Conservation (phyloP, 2,329 filamentous ascomycete genomes). For the Acrodontium crateriforme region DNA sequence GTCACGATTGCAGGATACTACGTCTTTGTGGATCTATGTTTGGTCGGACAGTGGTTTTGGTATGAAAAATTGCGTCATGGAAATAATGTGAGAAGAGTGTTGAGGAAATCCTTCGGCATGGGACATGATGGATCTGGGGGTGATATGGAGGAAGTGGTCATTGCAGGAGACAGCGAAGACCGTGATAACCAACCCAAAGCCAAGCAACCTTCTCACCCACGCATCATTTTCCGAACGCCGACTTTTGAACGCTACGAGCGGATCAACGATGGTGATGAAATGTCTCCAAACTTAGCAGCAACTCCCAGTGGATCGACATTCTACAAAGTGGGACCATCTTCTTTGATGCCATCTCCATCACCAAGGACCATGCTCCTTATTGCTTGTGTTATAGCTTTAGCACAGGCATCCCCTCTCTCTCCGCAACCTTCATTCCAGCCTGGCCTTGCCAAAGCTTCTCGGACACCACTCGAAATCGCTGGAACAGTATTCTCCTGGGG, state of each 20-base stretch:
- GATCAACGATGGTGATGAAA: slow-evolving; percentile 15
- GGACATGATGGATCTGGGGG: slow-evolving; percentile 7
- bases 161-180: slow-evolving; percentile 18
- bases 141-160: slow-evolving; percentile 16
- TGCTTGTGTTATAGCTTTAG: slow-evolving; percentile 31
- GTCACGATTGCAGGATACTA: slow-evolving; percentile 52
- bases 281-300: slow-evolving; percentile 8
- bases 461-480: slow-evolving; percentile 28
- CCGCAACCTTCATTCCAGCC: slow-evolving; percentile 4
- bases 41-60: slow-evolving; percentile 53
- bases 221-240: slow-evolving; percentile 18
- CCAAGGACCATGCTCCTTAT: slow-evolving; percentile 34
- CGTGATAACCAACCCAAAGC: not conserved
- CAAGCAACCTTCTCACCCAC: slow-evolving; percentile 10
- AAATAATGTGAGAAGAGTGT: slow-evolving; percentile 27
- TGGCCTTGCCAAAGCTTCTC: too few relatives aligned
- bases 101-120: slow-evolving; percentile 10
- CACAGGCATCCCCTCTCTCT: slow-evolving; percentile 23
- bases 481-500: slow-evolving; percentile 43
- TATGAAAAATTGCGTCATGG: slow-evolving; percentile 45
- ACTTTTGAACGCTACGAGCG: slow-evolving; percentile 15
- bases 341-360: slow-evolving; percentile 31
- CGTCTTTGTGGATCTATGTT: slow-evolving; percentile 48
- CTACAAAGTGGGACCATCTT: slow-evolving; percentile 18
- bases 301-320: slow-evolving; percentile 16